Percentiles rank a stretch among this genome's conserved stretches.
These are phyloP conservation scores for Psophocarpus tetragonolobus DNA, from an alignment of 306 rosid species.

Conservation along the genomic window DNA sequence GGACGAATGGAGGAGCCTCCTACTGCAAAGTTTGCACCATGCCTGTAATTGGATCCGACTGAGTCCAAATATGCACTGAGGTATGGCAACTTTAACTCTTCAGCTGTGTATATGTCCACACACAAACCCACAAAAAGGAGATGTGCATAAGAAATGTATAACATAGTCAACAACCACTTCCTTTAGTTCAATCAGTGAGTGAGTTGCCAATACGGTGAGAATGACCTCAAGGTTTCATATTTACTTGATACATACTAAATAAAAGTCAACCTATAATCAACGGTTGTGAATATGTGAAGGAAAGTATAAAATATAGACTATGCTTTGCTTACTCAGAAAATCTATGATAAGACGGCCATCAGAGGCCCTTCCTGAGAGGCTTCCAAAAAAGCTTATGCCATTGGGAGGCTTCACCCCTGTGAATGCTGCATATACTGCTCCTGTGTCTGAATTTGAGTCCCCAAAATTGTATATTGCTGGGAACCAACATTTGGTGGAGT, in stretches of 20 bases:
- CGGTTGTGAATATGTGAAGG: slow-evolving; percentile 3
- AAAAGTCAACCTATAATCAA: background rate
- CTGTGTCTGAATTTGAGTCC: slow-evolving; percentile 96
- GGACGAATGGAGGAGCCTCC: slow-evolving; percentile 75
- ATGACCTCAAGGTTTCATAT: background rate
- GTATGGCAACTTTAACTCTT: slow-evolving; percentile 74
- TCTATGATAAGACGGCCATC: slow-evolving; percentile 90
- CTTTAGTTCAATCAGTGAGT: background rate
- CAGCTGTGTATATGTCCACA: slow-evolving; percentile 62
- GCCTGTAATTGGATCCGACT: slow-evolving; percentile 70
- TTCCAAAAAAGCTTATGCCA: slow-evolving; percentile 82
- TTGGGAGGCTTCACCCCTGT: slow-evolving; percentile 54
- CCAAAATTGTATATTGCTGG: slow-evolving; percentile 90
- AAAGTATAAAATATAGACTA: background rate
- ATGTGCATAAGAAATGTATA: background rate
- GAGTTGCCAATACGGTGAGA: background rate
- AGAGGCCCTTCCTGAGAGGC: slow-evolving; percentile 64
- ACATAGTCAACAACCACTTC: background rate
- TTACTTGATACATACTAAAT: background rate
- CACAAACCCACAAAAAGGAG: background rate
- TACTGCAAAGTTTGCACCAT: slow-evolving; percentile 86
- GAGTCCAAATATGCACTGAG: slow-evolving; percentile 83
- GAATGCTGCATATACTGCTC: slow-evolving; percentile 66
- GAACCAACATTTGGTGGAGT: slow-evolving; percentile 45
- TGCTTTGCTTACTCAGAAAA: slow-evolving; percentile 52